Evolutionary conservation across 1,139 yeast species (phyloP).

Genomic region (Yamadazyma triangularis): DNA sequence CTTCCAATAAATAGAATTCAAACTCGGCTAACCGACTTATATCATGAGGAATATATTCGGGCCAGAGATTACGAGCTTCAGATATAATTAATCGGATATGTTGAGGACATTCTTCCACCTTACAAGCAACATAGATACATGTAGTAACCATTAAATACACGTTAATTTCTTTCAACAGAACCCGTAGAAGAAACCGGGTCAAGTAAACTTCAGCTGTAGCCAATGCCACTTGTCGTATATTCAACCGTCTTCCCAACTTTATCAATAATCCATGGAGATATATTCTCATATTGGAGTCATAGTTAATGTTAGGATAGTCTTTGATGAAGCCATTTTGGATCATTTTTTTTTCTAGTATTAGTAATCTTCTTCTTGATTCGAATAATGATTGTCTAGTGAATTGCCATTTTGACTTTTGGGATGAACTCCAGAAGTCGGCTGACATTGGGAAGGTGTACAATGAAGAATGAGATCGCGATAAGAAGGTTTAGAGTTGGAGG

Average conservation of each 20-base stretch:
- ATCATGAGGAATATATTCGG: slow-evolving; percentile 90
- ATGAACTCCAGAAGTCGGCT: slow-evolving; percentile 46
- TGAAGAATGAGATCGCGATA: no score
- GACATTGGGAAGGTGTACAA: no score
- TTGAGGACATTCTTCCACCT: slow-evolving; percentile 93
- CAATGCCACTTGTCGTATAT: slow-evolving; percentile 74
- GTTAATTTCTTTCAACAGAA: slow-evolving; percentile 76
- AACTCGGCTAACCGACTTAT: slow-evolving; percentile 92
- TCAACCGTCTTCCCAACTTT: slow-evolving; percentile 72
- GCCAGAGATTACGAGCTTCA: slow-evolving; percentile 91
- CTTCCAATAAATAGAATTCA: slow-evolving; percentile 90
- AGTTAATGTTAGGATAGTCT: slow-evolving; percentile 41
- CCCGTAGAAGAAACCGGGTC: slow-evolving; percentile 67
- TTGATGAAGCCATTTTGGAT: slow-evolving; percentile 44
- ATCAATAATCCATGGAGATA: slow-evolving; percentile 66
- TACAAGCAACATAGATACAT: slow-evolving; percentile 84
- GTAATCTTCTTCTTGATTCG: slow-evolving; percentile 35
- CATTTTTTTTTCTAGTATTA: slow-evolving; percentile 41
- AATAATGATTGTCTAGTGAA: slow-evolving; percentile 35
- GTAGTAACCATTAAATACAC: slow-evolving; percentile 78
- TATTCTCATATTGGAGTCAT: slow-evolving; percentile 62
- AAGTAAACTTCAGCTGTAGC: slow-evolving; percentile 88
- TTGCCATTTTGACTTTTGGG: slow-evolving; percentile 43
- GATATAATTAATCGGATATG: slow-evolving; percentile 79
- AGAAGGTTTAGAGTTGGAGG: no score